phyloP scores from a whole-genome alignment of 345 rosid genomes.

The Euphorbia peplus region DNA sequence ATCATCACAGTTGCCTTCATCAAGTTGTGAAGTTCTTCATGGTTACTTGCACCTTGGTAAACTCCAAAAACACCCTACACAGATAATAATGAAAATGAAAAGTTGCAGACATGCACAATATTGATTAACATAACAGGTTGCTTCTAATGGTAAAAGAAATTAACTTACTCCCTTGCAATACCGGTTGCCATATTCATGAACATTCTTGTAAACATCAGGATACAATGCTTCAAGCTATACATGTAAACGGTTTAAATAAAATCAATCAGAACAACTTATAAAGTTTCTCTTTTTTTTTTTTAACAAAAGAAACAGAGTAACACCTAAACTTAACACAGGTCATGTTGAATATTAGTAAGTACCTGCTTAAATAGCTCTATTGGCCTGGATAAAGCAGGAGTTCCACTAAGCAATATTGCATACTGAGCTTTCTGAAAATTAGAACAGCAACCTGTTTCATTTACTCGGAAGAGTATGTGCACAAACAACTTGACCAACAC shows the following conservation, averaged over 20 bases:
- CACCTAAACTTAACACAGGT: slow-evolving; percentile 8
- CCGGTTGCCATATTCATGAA: slow-evolving; percentile 80
- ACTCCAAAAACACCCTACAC: slow-evolving; percentile 73
- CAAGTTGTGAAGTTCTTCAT: slow-evolving; percentile 93
- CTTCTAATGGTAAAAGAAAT: background rate
- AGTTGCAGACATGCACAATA: slow-evolving; percentile 8
- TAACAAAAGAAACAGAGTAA: background rate
- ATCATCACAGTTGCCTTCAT: slow-evolving; percentile 97
- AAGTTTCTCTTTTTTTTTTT: too few relatives aligned
- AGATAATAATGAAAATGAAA: slow-evolving; percentile 13
- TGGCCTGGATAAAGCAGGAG: slow-evolving; percentile 96
- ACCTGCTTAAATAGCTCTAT: slow-evolving; percentile 97
- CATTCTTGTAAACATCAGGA: slow-evolving; percentile 78
- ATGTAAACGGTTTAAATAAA: slow-evolving; percentile 5
- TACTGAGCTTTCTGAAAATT: slow-evolving; percentile 79
- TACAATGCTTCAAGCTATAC: slow-evolving; percentile 85
- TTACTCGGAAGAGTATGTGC: background rate
- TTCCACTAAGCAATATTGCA: slow-evolving; percentile 85
- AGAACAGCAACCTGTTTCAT: slow-evolving; percentile 3
- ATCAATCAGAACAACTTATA: slow-evolving; percentile 1
- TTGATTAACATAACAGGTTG: background rate
- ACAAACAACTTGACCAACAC: background rate
- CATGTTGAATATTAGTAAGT: slow-evolving; percentile 13
- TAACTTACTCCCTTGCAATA: slow-evolving; percentile 87
- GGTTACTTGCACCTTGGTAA: slow-evolving; percentile 95